phyloP scores from a whole-genome alignment of 1,284 basidiomycete species.

The Fomitopsis pinicola region DNA sequence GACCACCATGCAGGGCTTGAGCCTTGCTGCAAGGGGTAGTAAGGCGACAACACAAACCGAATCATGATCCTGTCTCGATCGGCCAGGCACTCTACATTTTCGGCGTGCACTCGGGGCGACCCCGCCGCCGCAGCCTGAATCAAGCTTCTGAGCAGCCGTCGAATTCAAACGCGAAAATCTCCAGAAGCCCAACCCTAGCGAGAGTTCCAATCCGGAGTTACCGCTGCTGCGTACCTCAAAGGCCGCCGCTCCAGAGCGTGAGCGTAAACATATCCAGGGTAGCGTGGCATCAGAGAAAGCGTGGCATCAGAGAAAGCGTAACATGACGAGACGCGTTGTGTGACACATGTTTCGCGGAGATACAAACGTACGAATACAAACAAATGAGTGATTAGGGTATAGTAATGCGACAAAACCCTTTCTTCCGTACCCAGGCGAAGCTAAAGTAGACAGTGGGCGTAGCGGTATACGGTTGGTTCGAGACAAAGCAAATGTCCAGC shows the following conservation, averaged over 20 bases:
- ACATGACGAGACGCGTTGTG: not conserved
- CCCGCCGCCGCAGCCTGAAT: not conserved
- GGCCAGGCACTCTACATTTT: not conserved
- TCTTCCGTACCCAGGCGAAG: not conserved
- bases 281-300: not conserved
- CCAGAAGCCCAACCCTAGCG: not conserved
- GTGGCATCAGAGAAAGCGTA: not conserved
- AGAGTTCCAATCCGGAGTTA: too few relatives aligned
- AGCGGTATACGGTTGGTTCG: not conserved
- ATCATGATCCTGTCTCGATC: not conserved
- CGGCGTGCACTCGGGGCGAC: too few relatives aligned
- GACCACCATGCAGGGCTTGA: not conserved
- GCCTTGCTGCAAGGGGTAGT: not conserved
- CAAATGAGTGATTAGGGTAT: not conserved
- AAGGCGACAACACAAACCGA: too few relatives aligned
- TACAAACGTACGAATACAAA: not conserved
- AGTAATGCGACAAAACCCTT: not conserved
- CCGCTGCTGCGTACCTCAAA: too few relatives aligned
- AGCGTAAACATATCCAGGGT: not conserved
- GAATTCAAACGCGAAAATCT: not conserved
- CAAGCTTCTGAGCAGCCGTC: not conserved
- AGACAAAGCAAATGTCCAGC: not conserved
- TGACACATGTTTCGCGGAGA: not conserved
- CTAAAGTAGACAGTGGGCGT: not conserved
- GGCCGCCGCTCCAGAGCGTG: not conserved